Conservation (phyloP, 108 stramenopile genomes). For the Seminavis robusta region DNA sequence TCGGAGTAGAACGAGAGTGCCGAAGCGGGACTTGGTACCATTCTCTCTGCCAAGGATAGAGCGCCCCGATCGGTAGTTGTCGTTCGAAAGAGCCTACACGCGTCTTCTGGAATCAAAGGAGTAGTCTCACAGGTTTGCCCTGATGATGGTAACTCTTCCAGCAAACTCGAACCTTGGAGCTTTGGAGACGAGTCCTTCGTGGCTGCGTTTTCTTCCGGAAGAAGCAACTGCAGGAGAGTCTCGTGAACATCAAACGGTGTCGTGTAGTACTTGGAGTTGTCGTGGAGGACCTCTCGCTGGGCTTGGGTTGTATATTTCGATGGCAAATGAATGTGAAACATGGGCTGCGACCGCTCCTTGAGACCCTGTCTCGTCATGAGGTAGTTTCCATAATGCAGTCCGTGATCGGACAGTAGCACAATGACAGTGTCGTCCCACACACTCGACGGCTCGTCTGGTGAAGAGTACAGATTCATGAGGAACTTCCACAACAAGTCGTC, state of each 20-base stretch:
- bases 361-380: constrained; percentile 26
- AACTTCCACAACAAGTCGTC: constrained; percentile 30
- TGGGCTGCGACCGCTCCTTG: constrained; percentile 33
- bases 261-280: constrained; percentile 22
- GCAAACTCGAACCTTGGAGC: background rate
- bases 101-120: constrained; percentile 8
- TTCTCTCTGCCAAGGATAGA: constrained; percentile 1
- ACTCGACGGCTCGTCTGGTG: background rate
- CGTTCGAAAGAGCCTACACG: too few relatives aligned
- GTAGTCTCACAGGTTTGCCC: background rate
- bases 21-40: constrained; percentile 30
- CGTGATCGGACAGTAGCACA: constrained; percentile 47
- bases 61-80: constrained; percentile 1
- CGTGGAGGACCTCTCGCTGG: background rate
- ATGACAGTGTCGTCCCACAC: constrained; percentile 31
- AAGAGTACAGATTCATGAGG: constrained; percentile 6
- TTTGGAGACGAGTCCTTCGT: background rate
- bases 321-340: constrained; percentile 33
- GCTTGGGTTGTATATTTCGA: background rate
- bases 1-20: constrained; percentile 55
- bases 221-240: constrained; percentile 19
- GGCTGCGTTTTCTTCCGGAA: background rate
- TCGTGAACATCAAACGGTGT: constrained; percentile 51
- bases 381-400: constrained; percentile 51
- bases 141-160: background rate